Conservation (phyloP, 139 green algal genomes). For the Spirogloea muscicola region DNA sequence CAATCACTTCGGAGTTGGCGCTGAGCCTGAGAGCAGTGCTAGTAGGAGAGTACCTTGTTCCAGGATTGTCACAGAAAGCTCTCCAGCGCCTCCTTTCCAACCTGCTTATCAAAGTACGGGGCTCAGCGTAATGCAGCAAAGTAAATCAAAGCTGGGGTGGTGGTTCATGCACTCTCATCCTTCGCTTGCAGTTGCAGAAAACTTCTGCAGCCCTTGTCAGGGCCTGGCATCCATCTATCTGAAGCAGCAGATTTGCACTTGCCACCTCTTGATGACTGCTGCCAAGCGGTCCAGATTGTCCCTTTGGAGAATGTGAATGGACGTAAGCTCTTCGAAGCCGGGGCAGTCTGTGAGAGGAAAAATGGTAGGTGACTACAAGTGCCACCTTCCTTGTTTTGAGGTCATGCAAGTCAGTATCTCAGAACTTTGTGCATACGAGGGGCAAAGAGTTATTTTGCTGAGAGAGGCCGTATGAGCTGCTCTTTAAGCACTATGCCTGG, state of each 20-base stretch:
- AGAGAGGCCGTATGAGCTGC: too few species aligned
- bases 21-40: conserved; percentile 9
- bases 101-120: not conserved
- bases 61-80: too few species aligned
- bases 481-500: too few species aligned
- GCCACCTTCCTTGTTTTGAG: too few species aligned
- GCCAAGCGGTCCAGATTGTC: conserved; percentile 77
- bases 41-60: not conserved
- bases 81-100: not conserved
- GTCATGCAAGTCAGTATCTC: too few species aligned
- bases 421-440: too few species aligned
- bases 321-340: conserved; percentile 71
- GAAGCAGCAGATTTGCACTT: not conserved
- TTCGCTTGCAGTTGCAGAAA: too few species aligned
- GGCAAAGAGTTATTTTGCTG: not conserved
- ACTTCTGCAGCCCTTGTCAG: too few species aligned
- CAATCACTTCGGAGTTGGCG: conserved; percentile 12
- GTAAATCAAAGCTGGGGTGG: too few species aligned
- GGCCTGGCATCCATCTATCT: not conserved
- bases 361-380: conserved; percentile 70
- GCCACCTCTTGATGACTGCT: not conserved
- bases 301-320: conserved; percentile 92
- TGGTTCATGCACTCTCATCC: too few species aligned
- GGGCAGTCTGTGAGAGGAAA: conserved; percentile 87
- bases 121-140: not conserved